Conservation (phyloP, 2,329 filamentous ascomycete species). For the Aspergillus sp. region DNA sequence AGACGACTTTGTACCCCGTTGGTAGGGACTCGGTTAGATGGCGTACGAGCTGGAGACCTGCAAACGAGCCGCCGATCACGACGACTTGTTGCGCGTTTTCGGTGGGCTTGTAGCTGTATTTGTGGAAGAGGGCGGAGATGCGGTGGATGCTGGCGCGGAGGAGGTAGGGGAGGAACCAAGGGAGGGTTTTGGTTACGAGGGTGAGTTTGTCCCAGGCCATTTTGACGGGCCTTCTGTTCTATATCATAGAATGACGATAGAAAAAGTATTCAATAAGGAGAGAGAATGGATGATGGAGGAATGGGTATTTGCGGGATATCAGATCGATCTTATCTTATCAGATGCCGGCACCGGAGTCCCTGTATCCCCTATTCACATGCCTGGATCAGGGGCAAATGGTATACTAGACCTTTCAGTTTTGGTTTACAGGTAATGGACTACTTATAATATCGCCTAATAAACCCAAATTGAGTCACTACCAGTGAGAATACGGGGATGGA, state of each 20-base stretch:
- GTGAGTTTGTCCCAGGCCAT: not conserved
- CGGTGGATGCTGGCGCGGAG: not conserved
- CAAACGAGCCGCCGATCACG: conserved; percentile 60
- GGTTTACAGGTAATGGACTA: not conserved
- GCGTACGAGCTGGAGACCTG: conserved; percentile 53
- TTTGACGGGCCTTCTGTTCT: not conserved
- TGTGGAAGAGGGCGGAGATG: conserved; percentile 5
- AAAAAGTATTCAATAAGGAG: not conserved
- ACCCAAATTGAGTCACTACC: not conserved
- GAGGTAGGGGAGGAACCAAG: not conserved
- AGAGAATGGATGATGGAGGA: not conserved
- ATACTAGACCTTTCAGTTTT: not conserved
- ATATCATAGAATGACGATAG: not conserved
- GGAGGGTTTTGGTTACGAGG: not conserved
- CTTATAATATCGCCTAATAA: not conserved
- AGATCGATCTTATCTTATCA: conserved; percentile 1
- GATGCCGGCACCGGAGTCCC: not conserved
- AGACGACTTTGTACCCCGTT: conserved; percentile 27
- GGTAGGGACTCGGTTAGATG: conserved; percentile 52
- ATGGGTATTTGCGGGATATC: not conserved
- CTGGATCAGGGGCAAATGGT: too few relatives aligned
- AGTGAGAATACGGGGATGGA: not conserved
- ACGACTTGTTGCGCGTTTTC: conserved; percentile 48
- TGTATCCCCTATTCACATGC: not conserved
- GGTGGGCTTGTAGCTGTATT: conserved; percentile 14